Conservation (phyloP, 2,329 filamentous ascomycete species). For the Penicillium italicum region DNA sequence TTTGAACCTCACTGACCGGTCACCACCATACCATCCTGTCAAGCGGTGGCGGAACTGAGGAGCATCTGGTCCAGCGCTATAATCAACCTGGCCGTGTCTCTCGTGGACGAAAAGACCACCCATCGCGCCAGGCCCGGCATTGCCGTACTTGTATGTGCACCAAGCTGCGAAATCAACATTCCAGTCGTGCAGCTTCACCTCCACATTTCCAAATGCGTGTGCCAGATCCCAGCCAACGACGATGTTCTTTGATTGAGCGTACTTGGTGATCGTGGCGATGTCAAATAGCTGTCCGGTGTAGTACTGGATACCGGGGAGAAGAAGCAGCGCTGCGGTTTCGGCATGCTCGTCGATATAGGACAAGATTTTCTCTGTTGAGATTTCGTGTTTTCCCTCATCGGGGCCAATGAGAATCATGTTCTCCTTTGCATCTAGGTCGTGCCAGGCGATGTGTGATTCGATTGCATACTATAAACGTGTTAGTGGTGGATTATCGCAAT, state of each 20-base stretch:
- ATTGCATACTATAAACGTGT: constrained; percentile 63
- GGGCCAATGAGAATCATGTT: constrained; percentile 73
- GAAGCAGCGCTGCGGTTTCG: constrained; percentile 66
- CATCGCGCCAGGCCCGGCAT: constrained; percentile 75
- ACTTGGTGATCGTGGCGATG: constrained; percentile 69
- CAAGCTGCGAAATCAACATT: constrained; percentile 84
- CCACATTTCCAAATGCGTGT: constrained; percentile 78
- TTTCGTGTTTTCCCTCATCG: constrained; percentile 51
- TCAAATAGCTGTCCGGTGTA: constrained; percentile 86
- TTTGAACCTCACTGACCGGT: constrained; percentile 69
- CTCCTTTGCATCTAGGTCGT: constrained; percentile 61
- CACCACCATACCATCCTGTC: constrained; percentile 79
- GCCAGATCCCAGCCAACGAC: constrained; percentile 81
- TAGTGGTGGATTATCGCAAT: background rate
- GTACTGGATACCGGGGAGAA: constrained; percentile 85
- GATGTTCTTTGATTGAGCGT: constrained; percentile 67
- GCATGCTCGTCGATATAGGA: constrained; percentile 70
- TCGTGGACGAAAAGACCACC: constrained; percentile 77
- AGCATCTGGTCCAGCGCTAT: constrained; percentile 40
- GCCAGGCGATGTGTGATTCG: constrained; percentile 71
- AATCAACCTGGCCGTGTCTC: constrained; percentile 54
- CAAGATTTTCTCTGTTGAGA: constrained; percentile 68
- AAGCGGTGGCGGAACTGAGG: constrained; percentile 62
- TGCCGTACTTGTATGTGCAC: constrained; percentile 95
- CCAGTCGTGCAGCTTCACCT: constrained; percentile 77